Percentiles rank a stretch among this genome's conserved stretches.
phyloP scores from a whole-genome alignment of 2,329 filamentous ascomycete genomes.

The Pezicula neosporulosa region DNA sequence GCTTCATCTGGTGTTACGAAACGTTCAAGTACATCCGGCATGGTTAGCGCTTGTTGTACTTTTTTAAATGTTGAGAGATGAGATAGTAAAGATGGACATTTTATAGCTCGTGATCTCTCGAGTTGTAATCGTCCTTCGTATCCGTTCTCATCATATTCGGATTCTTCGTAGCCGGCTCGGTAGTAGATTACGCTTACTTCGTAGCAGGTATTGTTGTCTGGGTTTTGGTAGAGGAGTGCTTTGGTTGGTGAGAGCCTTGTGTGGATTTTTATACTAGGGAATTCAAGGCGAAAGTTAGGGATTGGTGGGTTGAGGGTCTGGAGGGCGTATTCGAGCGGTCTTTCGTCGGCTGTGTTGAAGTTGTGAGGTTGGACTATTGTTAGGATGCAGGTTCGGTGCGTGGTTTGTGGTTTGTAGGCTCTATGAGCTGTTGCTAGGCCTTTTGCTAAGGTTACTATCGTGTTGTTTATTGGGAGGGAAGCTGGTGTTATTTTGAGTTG shows the following conservation, averaged over 20 bases:
- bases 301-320: slow-evolving; percentile 24
- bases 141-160: slow-evolving; percentile 34
- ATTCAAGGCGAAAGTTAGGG: slow-evolving; percentile 33
- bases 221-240: slow-evolving; percentile 32
- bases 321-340: slow-evolving; percentile 40
- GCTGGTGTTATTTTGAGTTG: slow-evolving; percentile 1
- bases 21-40: slow-evolving; percentile 27
- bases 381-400: slow-evolving; percentile 31
- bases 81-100: slow-evolving; percentile 38
- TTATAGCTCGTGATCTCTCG: slow-evolving; percentile 37
- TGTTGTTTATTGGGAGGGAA: slow-evolving; percentile 29
- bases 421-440: slow-evolving; percentile 30
- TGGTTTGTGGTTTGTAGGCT: slow-evolving; percentile 25
- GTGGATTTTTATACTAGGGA: slow-evolving; percentile 27
- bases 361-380: slow-evolving; percentile 40
- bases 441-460: slow-evolving; percentile 27
- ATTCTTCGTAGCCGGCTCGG: slow-evolving; percentile 37
- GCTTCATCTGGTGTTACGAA: slow-evolving; percentile 30
- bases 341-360: slow-evolving; percentile 41
- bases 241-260: slow-evolving; percentile 26
- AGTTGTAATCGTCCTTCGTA: slow-evolving; percentile 29
- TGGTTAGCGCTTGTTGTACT: slow-evolving; percentile 36
- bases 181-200: slow-evolving; percentile 41
- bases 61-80: slow-evolving; percentile 40
- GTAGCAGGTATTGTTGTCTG: slow-evolving; percentile 20